Percentiles rank a stretch among this genome's conserved stretches.
Evolutionary conservation across 2,329 filamentous ascomycete species (phyloP).

Genomic region (Phyllosticta citrichinensis): DNA sequence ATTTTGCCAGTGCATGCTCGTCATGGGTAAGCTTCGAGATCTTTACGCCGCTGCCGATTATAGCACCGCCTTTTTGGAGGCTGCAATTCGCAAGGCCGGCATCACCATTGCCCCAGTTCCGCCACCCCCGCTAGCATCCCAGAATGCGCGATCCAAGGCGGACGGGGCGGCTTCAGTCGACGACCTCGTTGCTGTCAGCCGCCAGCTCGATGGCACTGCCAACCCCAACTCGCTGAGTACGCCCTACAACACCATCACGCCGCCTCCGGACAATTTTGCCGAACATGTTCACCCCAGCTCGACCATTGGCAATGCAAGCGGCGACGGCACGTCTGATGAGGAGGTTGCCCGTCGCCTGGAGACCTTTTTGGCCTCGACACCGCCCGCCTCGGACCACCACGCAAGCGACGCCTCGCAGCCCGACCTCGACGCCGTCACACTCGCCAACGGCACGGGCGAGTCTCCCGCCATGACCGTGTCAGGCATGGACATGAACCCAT

Average conservation of each 20-base stretch:
- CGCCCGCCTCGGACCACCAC: conserved; percentile 33
- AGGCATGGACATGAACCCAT: conserved; percentile 1
- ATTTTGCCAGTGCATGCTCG: conserved; percentile 86
- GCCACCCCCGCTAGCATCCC: conserved; percentile 16
- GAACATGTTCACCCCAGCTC: conserved; percentile 21
- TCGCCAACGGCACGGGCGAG: not conserved
- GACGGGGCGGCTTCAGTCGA: conserved; percentile 30
- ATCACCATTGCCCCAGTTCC: conserved; percentile 53
- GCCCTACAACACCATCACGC: conserved; percentile 21
- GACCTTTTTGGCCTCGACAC: conserved; percentile 41
- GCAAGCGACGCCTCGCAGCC: conserved; percentile 20
- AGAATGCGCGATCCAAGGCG: not conserved
- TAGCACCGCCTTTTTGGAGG: conserved; percentile 88
- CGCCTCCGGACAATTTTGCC: conserved; percentile 26
- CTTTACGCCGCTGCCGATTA: conserved; percentile 93
- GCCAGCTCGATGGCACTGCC: conserved; percentile 24
- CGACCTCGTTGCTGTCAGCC: conserved; percentile 37
- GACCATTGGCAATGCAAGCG: conserved; percentile 18
- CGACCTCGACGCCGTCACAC: conserved; percentile 4
- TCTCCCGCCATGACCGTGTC: conserved; percentile 30
- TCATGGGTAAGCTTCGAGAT: conserved; percentile 77
- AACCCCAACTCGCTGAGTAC: not conserved
- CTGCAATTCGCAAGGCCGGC: conserved; percentile 76
- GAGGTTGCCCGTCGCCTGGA: conserved; percentile 39
- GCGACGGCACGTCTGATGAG: conserved; percentile 26